Evolutionary conservation across 2,329 filamentous ascomycete species (phyloP), one percentile per base, ranked within the genome.

Genomic region (Talaromyces sp.): DNA sequence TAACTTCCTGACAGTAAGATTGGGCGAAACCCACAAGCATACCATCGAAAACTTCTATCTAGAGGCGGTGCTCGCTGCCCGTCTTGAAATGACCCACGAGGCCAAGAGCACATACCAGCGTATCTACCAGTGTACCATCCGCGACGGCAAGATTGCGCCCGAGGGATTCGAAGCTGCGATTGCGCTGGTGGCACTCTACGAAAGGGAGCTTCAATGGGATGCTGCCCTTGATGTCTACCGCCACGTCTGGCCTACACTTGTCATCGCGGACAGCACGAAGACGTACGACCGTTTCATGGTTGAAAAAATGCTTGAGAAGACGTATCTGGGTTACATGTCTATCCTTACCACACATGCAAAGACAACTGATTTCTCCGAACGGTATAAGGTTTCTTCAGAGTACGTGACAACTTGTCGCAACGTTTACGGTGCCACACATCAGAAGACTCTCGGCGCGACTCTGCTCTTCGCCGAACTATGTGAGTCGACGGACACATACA

Each of bases 41-140:
- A 78, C 77, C 0, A 77, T 82, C 45, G 70, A 76, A 20, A 77
- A 75, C 2, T 60, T 81, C 48, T 82, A 82, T 59, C 70, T 71
- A 24, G 65, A 81, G 22, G 80, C 73, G 30, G 75, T 77, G 46
- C 68, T 79, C 44, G 75, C 74, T 1, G 74, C 73, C 57, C 79
- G 74, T 58, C 66, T 78, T 36, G 77, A 62, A 49, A 70, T 63
- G 48, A 50, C 50, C 41, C 24, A 50, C 3, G 62, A 74, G 47
- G 70, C 66, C 29, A 64, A 70, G 54, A 55, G 75, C 47, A 76
- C 77, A 54, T 78, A 80, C 60, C 71, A 76, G 49, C 72, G 76
- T 45, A 79, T 81, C 40, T 73, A 78, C 50, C 58, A 57, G 13
- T 70, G 68, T 1, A 74, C 66, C 1, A 60, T 77, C 1, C 53